These are phyloP conservation scores for Huntiella moniliformis DNA, from an alignment of 2,329 filamentous ascomycete species.

Conservation along the genomic window DNA sequence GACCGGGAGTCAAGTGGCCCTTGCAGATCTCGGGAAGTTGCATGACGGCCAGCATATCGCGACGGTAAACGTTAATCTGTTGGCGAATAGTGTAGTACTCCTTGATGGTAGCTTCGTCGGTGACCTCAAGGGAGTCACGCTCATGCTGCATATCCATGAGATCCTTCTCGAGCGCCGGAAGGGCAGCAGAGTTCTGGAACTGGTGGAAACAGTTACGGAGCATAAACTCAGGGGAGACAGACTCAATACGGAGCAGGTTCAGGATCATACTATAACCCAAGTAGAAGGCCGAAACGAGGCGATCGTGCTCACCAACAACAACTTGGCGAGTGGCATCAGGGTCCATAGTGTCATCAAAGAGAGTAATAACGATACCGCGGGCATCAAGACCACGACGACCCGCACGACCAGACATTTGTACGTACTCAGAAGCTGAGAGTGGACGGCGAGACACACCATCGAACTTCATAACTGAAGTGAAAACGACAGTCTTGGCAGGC, in stretches of 20 bases:
- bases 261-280: slow-evolving; percentile 98
- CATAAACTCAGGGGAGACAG: slow-evolving; percentile 98
- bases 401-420: slow-evolving; percentile 96
- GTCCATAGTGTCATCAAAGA: slow-evolving; percentile 94
- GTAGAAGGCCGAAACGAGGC: slow-evolving; percentile 93
- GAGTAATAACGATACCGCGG: slow-evolving; percentile 98
- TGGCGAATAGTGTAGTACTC: slow-evolving; percentile 87
- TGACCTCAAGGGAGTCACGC: slow-evolving; percentile 53
- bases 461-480: slow-evolving; percentile 89
- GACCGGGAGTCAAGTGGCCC: slow-evolving; percentile 71
- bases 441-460: slow-evolving; percentile 67
- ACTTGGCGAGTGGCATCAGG: slow-evolving; percentile 86
- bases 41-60: slow-evolving; percentile 81
- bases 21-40: slow-evolving; percentile 78
- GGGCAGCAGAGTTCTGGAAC: slow-evolving; percentile 86
- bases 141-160: slow-evolving; percentile 61
- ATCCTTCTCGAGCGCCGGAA: slow-evolving; percentile 67
- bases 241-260: slow-evolving; percentile 90
- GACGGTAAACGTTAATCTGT: slow-evolving; percentile 63
- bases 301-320: slow-evolving; percentile 90
- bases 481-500: slow-evolving; percentile 98
- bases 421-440: slow-evolving; percentile 86
- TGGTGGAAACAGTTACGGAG: slow-evolving; percentile 96
- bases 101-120: slow-evolving; percentile 73
- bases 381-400: slow-evolving; percentile 95